These are phyloP conservation scores for Podospora sp. DNA, from an alignment of 495 filamentous ascomycete genomes.

Conservation along the genomic window DNA sequence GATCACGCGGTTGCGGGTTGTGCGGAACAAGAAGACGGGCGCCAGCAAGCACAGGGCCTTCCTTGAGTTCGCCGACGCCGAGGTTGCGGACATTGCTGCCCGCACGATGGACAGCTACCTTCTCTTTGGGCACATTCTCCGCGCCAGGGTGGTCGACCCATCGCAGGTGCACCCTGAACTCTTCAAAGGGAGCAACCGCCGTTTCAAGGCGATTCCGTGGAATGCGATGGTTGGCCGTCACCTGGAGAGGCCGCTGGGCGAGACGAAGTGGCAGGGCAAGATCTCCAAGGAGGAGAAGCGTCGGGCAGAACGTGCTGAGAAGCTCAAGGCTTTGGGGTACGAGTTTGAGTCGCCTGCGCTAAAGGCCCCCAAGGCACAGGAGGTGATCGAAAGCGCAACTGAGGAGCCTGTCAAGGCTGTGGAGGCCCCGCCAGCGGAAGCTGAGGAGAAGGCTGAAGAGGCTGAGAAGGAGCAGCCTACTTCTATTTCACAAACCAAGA, in stretches of 20 bases:
- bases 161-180: constrained; percentile 78
- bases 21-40: constrained; percentile 87
- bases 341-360: constrained; percentile 75
- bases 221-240: constrained; percentile 77
- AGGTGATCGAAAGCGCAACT: constrained; percentile 41
- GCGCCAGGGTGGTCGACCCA: constrained; percentile 74
- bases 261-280: constrained; percentile 75
- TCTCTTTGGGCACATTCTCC: constrained; percentile 87
- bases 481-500: constrained; percentile 16
- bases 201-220: constrained; percentile 85
- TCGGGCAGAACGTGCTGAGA: constrained; percentile 65
- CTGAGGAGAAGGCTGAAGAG: constrained; percentile 13
- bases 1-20: constrained; percentile 79
- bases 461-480: constrained; percentile 18
- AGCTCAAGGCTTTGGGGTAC: constrained; percentile 81
- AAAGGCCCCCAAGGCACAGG: constrained; percentile 59
- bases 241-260: constrained; percentile 65
- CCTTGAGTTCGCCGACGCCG: constrained; percentile 77
- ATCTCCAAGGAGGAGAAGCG: constrained; percentile 70
- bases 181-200: constrained; percentile 84
- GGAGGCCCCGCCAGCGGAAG: constrained; percentile 31
- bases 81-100: constrained; percentile 85
- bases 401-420: constrained; percentile 34
- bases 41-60: constrained; percentile 90
- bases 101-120: constrained; percentile 98